These are phyloP conservation scores for Tulasnella sp. DNA, from an alignment of 768 basidiomycete species.

Conservation along the genomic window DNA sequence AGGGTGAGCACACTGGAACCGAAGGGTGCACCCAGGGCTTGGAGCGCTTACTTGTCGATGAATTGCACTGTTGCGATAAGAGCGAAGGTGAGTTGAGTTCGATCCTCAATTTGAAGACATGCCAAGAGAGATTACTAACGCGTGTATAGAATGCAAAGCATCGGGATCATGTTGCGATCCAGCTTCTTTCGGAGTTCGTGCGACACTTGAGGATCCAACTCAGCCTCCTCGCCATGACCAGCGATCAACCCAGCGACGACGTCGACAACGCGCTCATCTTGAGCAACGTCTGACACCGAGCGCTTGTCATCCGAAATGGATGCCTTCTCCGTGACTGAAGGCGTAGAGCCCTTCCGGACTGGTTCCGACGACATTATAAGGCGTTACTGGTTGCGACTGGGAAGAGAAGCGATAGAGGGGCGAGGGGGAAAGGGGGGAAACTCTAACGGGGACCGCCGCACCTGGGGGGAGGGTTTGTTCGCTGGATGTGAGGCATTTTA, in stretches of 20 bases:
- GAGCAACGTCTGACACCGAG: background rate
- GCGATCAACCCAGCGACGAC: conserved; percentile 8
- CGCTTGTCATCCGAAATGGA: too few species aligned
- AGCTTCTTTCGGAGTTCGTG: background rate
- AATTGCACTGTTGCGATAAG: conserved; percentile 31
- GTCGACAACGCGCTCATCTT: conserved; percentile 1
- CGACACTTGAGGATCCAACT: background rate
- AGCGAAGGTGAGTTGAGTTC: background rate
- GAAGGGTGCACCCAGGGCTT: background rate
- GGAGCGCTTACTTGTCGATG: conserved; percentile 32
- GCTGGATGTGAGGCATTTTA: background rate
- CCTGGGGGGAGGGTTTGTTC: background rate
- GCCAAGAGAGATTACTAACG: background rate
- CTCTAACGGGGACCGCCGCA: background rate
- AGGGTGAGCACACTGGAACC: background rate
- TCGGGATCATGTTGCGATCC: background rate
- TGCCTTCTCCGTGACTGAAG: too few species aligned
- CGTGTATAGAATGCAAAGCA: conserved; percentile 6
- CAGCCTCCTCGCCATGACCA: conserved; percentile 12
- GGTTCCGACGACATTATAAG: too few species aligned
- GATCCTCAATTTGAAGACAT: background rate
- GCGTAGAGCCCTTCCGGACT: too few species aligned
- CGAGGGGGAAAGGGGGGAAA: background rate
- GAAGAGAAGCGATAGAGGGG: background rate
- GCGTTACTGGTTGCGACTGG: too few species aligned